A percentile compares a stretch with the other conserved stretches of the same genome.
Conservation (phyloP, 768 basidiomycete genomes). For the Phlebiopsis flavidoalba region DNA sequence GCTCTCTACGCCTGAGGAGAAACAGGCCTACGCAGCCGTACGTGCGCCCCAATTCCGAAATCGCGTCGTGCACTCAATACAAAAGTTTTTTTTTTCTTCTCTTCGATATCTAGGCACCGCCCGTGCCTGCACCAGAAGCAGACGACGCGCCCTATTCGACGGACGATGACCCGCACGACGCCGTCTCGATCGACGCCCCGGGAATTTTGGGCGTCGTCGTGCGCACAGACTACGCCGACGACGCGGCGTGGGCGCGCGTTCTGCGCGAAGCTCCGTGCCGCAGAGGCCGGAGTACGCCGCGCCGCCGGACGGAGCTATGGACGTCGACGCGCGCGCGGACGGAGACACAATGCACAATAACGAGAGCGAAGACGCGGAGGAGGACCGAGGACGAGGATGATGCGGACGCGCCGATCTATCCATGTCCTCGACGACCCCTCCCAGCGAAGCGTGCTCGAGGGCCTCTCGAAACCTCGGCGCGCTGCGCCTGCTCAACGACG, state of each 20-base stretch:
- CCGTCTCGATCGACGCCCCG: constrained; percentile 35
- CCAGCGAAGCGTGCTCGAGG: constrained; percentile 36
- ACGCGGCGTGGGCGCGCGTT: constrained; percentile 62
- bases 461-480: constrained; percentile 62
- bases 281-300: constrained; percentile 53
- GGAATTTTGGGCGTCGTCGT: constrained; percentile 60
- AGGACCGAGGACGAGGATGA: constrained; percentile 19
- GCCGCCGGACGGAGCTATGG: constrained; percentile 7
- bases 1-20: constrained; percentile 23
- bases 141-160: constrained; percentile 21
- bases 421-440: constrained; percentile 38
- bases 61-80: neutral
- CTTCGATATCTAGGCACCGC: constrained; percentile 6
- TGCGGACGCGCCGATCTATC: constrained; percentile 34
- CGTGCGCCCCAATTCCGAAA: neutral
- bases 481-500: constrained; percentile 67
- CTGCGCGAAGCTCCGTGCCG: constrained; percentile 40
- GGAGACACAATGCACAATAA: constrained; percentile 15
- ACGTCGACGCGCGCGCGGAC: constrained; percentile 20
- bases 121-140: constrained; percentile 13
- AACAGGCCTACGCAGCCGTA: constrained; percentile 16
- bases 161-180: constrained; percentile 56
- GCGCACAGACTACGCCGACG: constrained; percentile 70
- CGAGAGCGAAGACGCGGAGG: constrained; percentile 27
- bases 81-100: neutral